Percentiles rank a stretch among this genome's conserved stretches.
These are phyloP conservation scores for Mycena belliarum DNA, from an alignment of 768 basidiomycete species.

Conservation along the genomic window DNA sequence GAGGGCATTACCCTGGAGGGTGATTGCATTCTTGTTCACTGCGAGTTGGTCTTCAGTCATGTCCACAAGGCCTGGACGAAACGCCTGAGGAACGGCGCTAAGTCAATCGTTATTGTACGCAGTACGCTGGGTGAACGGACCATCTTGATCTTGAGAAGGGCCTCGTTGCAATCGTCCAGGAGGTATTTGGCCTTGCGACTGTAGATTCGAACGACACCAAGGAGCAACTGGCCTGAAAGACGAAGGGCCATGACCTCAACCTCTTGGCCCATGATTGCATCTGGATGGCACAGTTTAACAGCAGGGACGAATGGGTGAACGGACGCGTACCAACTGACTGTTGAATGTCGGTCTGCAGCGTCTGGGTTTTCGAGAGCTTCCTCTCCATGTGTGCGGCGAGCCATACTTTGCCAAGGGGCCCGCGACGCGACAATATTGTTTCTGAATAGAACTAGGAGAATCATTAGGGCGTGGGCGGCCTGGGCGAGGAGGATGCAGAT, in stretches of 20 bases:
- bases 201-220: constrained; percentile 97
- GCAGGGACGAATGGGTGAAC: background rate
- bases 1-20: constrained; percentile 72
- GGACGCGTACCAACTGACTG: constrained; percentile 78
- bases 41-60: constrained; percentile 93
- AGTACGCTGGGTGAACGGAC: constrained; percentile 39
- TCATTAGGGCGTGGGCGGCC: constrained; percentile 14
- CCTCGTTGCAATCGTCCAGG: constrained; percentile 97
- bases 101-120: background rate
- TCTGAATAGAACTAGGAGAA: constrained; percentile 81
- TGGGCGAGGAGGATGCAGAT: background rate
- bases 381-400: constrained; percentile 98
- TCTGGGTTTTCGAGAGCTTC: constrained; percentile 95
- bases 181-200: constrained; percentile 97
- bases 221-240: constrained; percentile 92
- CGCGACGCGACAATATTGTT: constrained; percentile 89
- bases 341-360: constrained; percentile 92
- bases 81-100: constrained; percentile 56
- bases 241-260: constrained; percentile 92
- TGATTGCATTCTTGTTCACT: constrained; percentile 87
- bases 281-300: constrained; percentile 35
- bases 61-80: constrained; percentile 93
- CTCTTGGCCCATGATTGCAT: constrained; percentile 93
- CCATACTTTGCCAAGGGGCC: constrained; percentile 97
- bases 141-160: constrained; percentile 93